Evolutionary conservation across 1,284 basidiomycete genomes (phyloP).

Genomic region (Ganoderma multipileum): DNA sequence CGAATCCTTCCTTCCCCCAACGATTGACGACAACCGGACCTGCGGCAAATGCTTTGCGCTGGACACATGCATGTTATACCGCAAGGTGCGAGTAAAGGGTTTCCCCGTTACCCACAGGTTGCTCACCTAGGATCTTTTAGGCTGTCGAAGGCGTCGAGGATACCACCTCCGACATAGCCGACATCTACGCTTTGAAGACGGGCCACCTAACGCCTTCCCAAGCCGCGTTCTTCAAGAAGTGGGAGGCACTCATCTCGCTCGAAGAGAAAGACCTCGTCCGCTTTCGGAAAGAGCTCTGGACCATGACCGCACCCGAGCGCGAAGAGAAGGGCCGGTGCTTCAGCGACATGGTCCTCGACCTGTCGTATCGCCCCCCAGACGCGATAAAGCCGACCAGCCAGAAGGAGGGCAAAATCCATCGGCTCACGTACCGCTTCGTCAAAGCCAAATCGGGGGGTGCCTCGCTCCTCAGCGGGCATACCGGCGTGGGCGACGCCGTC

Average conservation of each 20-base stretch:
- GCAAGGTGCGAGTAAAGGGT: constrained; percentile 61
- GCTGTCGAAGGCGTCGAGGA: constrained; percentile 73
- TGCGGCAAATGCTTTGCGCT: constrained; percentile 87
- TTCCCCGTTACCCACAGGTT: constrained; percentile 6
- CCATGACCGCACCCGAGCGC: constrained; percentile 81
- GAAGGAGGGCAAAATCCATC: constrained; percentile 54
- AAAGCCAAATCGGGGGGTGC: constrained; percentile 35
- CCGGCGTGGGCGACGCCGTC: constrained; percentile 83
- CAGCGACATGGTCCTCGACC: constrained; percentile 75
- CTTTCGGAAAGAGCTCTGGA: constrained; percentile 94
- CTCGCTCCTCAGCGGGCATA: constrained; percentile 81
- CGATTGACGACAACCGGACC: constrained; percentile 82
- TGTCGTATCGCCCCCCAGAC: constrained; percentile 35
- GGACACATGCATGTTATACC: constrained; percentile 94
- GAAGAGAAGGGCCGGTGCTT: constrained; percentile 86
- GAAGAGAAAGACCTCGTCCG: constrained; percentile 90
- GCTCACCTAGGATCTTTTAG: constrained; percentile 45
- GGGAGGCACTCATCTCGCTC: constrained; percentile 88
- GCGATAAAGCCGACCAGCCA: constrained; percentile 26
- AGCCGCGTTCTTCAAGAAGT: constrained; percentile 84
- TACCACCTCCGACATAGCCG: constrained; percentile 71
- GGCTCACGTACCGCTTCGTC: constrained; percentile 71
- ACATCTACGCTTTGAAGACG: constrained; percentile 82
- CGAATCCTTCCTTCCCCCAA: constrained; percentile 79
- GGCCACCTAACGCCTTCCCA: constrained; percentile 79